These are phyloP conservation scores for Puccinia coronata DNA, from an alignment of 1,284 basidiomycete species.

Conservation along the genomic window DNA sequence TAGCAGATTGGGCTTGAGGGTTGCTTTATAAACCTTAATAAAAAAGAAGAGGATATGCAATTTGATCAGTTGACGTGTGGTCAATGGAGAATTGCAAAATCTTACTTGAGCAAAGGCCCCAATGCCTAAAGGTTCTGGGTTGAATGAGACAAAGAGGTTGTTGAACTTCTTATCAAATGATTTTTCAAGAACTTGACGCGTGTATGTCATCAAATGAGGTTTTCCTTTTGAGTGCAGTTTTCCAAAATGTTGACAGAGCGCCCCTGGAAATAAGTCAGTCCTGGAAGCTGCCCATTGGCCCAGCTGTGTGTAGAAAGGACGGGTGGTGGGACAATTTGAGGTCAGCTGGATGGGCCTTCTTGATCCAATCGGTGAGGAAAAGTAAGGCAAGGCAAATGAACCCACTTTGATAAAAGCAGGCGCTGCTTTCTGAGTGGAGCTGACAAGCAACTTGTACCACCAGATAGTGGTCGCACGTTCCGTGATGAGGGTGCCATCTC, in stretches of 20 bases:
- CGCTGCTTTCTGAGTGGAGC: slow-evolving; percentile 88
- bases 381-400: neutral
- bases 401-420: slow-evolving; percentile 95
- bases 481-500: slow-evolving; percentile 64
- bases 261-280: slow-evolving; percentile 87
- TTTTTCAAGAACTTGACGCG: slow-evolving; percentile 76
- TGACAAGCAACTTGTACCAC: slow-evolving; percentile 91
- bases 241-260: slow-evolving; percentile 83
- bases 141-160: slow-evolving; percentile 89
- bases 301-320: slow-evolving; percentile 64
- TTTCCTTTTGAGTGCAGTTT: slow-evolving; percentile 85
- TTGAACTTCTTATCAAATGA: slow-evolving; percentile 77
- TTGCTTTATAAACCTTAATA: slow-evolving; percentile 77
- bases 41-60: neutral
- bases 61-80: neutral
- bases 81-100: slow-evolving; percentile 11
- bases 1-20: slow-evolving; percentile 76
- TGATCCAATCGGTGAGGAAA: neutral
- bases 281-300: slow-evolving; percentile 98
- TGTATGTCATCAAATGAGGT: slow-evolving; percentile 79
- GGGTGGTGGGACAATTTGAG: slow-evolving; percentile 10
- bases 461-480: slow-evolving; percentile 68
- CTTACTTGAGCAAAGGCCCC: slow-evolving; percentile 92
- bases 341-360: neutral
- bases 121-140: slow-evolving; percentile 84